Base-by-base conservation (phyloP, 1,284 basidiomycete species). In the Papiliotrema nemorosa region DNA sequence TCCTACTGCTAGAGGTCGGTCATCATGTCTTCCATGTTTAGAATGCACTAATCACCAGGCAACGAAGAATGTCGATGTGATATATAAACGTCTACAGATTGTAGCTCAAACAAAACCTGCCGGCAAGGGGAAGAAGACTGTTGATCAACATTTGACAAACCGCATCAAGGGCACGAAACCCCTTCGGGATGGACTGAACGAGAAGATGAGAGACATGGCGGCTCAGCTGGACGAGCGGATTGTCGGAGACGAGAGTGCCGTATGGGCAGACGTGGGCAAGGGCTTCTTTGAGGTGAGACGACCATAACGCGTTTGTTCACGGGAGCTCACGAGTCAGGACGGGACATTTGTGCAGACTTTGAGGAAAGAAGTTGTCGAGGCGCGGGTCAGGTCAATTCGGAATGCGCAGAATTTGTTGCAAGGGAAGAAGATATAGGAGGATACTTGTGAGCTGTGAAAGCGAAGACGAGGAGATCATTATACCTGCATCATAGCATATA, bases 1-100 rank as follows among this genome's bases (percentile, higher is more conserved):
- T 27, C n/a, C 41, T 52, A 12, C 25, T 55, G 5, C n/a, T 49
- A 20, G 46, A 52, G 44, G 56, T 58, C 24, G 36, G 53, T 48
- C 10, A 10, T 22, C 21, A 7, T 25, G n/a, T 20, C 18, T 21
- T 12, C n/a, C 3, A 16, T n/a, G 44, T 6, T 13, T 20, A n/a
- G 3, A 33, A n/a, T 25, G 18, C 16, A 22, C 49, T 44, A 3
- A 40, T 25, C 2, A n/a, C 16, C 16, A 31, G 47, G 39, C 47
- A 3, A 43, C 43, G 12, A 37, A 36, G 36, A 54, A 46, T 16
- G 21, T 54, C 13, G 52, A 57, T 1, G 13, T 42, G 22, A 41
- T 54, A 1, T 10, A 34, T 21, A 50, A 18, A 25, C 42, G 35
- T 14, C 34, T 48, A 7, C 44, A 52, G 26, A 36, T 41, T 2